These are phyloP conservation scores for Phytophthora ramorum DNA, from an alignment of 352 stramenopile species.

Conservation along the genomic window DNA sequence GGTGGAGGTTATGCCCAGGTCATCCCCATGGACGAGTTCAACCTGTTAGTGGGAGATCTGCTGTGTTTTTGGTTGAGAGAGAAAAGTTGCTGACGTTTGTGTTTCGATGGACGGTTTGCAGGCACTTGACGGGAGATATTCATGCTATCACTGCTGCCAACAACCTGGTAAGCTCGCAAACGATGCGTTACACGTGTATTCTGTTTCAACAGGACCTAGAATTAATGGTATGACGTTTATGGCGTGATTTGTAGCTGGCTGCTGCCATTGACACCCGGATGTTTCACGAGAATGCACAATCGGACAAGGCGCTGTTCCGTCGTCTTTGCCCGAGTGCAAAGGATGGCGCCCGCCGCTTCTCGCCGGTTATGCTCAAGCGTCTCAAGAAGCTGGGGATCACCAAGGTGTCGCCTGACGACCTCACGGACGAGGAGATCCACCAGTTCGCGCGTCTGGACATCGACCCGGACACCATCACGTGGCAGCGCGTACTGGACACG, in stretches of 20 bases:
- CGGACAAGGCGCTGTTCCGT: constrained; percentile 86
- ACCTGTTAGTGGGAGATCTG: constrained; percentile 91
- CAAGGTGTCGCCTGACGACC: constrained; percentile 91
- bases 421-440: constrained; percentile 94
- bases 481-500: constrained; percentile 97
- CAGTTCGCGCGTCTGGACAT: constrained; percentile 97
- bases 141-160: constrained; percentile 98
- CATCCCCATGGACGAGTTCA: constrained; percentile 98
- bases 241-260: constrained; percentile 71
- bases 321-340: constrained; percentile 88
- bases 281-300: constrained; percentile 95
- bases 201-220: background rate
- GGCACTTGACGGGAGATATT: constrained; percentile 98
- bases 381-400: constrained; percentile 96
- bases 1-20: constrained; percentile 95
- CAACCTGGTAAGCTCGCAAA: constrained; percentile 84
- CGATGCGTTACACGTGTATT: background rate
- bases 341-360: constrained; percentile 87
- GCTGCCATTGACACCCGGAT: constrained; percentile 98
- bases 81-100: constrained; percentile 15
- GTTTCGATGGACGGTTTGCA: constrained; percentile 24
- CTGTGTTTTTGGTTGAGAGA: constrained; percentile 29
- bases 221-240: constrained; percentile 3
- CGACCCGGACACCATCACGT: constrained; percentile 93
- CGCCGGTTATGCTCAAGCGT: constrained; percentile 91